A percentile compares a stretch with the other conserved stretches of the same genome.
phyloP scores from a whole-genome alignment of 768 basidiomycete genomes.

The Harrya chromipes region DNA sequence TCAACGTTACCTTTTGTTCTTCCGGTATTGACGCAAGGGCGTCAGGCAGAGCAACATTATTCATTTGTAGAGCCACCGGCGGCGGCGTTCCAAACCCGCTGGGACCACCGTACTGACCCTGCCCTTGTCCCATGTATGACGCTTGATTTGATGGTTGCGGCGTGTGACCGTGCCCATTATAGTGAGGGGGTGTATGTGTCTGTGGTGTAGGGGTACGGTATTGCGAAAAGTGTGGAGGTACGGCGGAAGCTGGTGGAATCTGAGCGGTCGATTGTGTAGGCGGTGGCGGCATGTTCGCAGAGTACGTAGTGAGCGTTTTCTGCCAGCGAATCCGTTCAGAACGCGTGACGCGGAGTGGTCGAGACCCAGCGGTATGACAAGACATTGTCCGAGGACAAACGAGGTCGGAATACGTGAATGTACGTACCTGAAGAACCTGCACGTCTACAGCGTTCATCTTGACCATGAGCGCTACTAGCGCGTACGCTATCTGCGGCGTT shows the following conservation, averaged over 20 bases:
- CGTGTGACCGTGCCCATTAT: conserved; percentile 27
- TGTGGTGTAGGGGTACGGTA: conserved; percentile 37
- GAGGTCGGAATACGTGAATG: background rate
- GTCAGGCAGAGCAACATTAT: conserved; percentile 38
- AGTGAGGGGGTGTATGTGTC: conserved; percentile 27
- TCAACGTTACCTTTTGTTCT: conserved; percentile 57
- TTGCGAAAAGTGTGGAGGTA: conserved; percentile 43
- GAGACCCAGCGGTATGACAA: background rate
- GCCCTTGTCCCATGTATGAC: conserved; percentile 18
- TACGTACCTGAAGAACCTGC: conserved; percentile 67
- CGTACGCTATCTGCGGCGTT: conserved; percentile 76
- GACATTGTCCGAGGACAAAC: background rate
- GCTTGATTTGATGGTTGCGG: conserved; percentile 24
- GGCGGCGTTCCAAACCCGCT: conserved; percentile 22
- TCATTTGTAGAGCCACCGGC: conserved; percentile 18
- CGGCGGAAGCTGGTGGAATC: conserved; percentile 35
- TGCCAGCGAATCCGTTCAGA: conserved; percentile 16
- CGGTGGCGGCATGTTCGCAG: conserved; percentile 22
- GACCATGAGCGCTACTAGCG: conserved; percentile 74
- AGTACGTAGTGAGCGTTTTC: conserved; percentile 65
- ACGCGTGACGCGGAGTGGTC: conserved; percentile 1
- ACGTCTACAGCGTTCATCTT: conserved; percentile 71
- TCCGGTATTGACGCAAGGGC: conserved; percentile 60
- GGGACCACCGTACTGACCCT: conserved; percentile 18
- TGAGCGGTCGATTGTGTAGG: conserved; percentile 26